These are phyloP conservation scores for Penicillium alfredii DNA, from an alignment of 495 filamentous ascomycete genomes.

Conservation along the genomic window DNA sequence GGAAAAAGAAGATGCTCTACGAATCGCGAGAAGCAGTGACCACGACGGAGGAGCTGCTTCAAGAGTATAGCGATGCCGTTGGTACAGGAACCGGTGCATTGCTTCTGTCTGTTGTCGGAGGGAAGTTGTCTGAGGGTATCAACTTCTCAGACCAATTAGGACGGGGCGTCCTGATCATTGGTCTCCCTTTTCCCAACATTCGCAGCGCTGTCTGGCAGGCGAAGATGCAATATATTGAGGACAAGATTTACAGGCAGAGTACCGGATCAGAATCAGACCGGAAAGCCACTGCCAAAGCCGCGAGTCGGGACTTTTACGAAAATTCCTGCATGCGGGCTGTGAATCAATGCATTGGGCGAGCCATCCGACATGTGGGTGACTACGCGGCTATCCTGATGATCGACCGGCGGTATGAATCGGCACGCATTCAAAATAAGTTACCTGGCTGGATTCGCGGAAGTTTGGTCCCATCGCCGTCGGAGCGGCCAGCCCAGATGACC, in stretches of 20 bases:
- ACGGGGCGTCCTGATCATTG: slow-evolving; percentile 81
- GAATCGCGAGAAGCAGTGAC: slow-evolving; percentile 51
- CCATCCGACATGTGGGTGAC: slow-evolving; percentile 80
- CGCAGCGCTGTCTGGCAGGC: slow-evolving; percentile 88
- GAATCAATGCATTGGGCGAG: slow-evolving; percentile 91
- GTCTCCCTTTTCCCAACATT: slow-evolving; percentile 89
- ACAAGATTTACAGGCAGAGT: slow-evolving; percentile 48
- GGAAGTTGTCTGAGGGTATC: slow-evolving; percentile 93
- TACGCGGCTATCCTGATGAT: slow-evolving; percentile 87
- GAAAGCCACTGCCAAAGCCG: slow-evolving; percentile 49
- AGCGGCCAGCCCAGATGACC: slow-evolving; percentile 23
- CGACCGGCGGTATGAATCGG: slow-evolving; percentile 66
- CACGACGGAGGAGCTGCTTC: slow-evolving; percentile 59
- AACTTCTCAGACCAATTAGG: slow-evolving; percentile 94
- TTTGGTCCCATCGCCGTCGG: slow-evolving; percentile 17
- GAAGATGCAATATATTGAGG: slow-evolving; percentile 79
- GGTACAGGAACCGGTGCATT: slow-evolving; percentile 63
- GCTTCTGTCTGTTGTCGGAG: slow-evolving; percentile 89
- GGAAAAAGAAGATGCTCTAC: slow-evolving; percentile 60
- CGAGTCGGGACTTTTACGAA: slow-evolving; percentile 79
- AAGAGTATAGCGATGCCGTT: slow-evolving; percentile 65
- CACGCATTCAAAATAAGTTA: slow-evolving; percentile 68
- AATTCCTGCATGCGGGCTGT: slow-evolving; percentile 95
- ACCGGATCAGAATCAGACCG: slow-evolving; percentile 30
- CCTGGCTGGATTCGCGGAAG: slow-evolving; percentile 77